Evolutionary conservation across 2,329 filamentous ascomycete species (phyloP).

Genomic region (Orbilia oligospora): DNA sequence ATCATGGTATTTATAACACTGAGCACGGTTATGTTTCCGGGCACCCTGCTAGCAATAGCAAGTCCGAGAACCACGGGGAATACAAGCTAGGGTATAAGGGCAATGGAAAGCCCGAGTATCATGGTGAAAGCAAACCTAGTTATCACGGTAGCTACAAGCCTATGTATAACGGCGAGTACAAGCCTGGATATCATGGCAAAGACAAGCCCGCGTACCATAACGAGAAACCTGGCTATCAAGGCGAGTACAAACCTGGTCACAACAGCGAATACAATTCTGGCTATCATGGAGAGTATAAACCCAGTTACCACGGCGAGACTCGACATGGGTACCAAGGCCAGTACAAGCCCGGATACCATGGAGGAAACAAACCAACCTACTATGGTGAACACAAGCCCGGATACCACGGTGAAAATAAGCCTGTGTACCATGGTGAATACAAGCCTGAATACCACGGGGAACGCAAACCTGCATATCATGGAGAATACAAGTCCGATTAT

Average conservation of each 20-base stretch:
- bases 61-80: too few species aligned
- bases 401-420: not conserved
- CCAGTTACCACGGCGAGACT: not conserved
- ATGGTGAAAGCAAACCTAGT: too few species aligned
- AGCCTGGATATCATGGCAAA: too few species aligned
- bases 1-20: not conserved
- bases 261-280: not conserved
- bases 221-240: not conserved
- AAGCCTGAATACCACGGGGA: not conserved
- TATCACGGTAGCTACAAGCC: too few species aligned
- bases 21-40: slow-evolving; percentile 1
- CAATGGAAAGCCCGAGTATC: too few species aligned
- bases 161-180: too few species aligned
- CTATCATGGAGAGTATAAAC: not conserved
- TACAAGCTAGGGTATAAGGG: too few species aligned
- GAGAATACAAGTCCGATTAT: slow-evolving; percentile 4
- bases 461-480: not conserved
- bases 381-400: not conserved
- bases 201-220: not conserved
- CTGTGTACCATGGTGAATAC: not conserved
- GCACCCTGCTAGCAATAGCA: not conserved
- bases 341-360: not conserved
- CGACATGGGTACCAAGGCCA: not conserved
- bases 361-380: not conserved
- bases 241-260: not conserved